Evolutionary conservation across 192 early-diverging fungal genomes (phyloP).

Genomic region (Gryganskiella cystojenkinii): DNA sequence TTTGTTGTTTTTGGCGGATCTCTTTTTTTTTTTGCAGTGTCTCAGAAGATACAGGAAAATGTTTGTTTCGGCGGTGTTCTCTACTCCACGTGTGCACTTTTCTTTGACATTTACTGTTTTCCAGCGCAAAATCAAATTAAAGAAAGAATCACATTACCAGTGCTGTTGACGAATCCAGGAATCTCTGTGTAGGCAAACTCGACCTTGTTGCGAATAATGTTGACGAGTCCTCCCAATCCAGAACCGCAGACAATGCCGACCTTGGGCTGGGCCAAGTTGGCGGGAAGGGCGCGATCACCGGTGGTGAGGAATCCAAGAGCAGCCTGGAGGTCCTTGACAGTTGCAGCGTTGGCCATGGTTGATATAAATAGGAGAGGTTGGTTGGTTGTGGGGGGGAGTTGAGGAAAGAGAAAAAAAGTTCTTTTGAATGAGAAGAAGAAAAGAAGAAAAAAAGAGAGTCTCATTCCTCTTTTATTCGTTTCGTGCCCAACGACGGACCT

Average conservation of each 20-base stretch:
- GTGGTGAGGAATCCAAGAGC: slow-evolving; percentile 42
- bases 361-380: no score
- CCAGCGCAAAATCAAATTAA: background rate
- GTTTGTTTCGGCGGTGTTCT: no score
- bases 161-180: slow-evolving; percentile 85
- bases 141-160: slow-evolving; percentile 58
- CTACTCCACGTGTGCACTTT: no score
- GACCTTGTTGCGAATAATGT: slow-evolving; percentile 66
- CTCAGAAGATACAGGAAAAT: no score
- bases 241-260: slow-evolving; percentile 88
- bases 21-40: no score
- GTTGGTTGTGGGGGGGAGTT: background rate
- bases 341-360: slow-evolving; percentile 48
- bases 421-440: slow-evolving; percentile 1
- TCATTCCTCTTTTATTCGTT: no score
- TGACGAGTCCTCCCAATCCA: slow-evolving; percentile 84
- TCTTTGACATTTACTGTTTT: background rate
- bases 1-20: no score
- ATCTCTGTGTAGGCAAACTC: slow-evolving; percentile 83
- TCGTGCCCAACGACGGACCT: no score
- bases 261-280: slow-evolving; percentile 57
- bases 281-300: slow-evolving; percentile 42
- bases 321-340: slow-evolving; percentile 40
- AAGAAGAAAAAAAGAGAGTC: background rate
- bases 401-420: background rate